phyloP scores from a whole-genome alignment of 257 asterid species.

The Striga asiatica region DNA sequence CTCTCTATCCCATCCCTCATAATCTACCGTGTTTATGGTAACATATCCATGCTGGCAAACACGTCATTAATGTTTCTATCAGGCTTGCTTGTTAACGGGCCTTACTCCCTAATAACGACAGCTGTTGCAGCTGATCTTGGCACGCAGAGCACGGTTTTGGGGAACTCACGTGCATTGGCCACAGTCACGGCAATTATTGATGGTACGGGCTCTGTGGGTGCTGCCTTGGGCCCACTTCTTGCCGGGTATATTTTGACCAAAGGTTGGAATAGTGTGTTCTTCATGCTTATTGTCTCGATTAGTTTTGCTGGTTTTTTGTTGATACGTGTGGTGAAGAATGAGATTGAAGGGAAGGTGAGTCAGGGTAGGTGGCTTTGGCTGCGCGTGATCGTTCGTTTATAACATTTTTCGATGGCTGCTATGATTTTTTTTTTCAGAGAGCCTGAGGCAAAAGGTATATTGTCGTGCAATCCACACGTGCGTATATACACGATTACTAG shows the following conservation, averaged over 20 bases:
- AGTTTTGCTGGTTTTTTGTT: constrained; percentile 40
- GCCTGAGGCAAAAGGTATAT: no score
- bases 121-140: constrained; percentile 98
- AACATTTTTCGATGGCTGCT: constrained; percentile 2
- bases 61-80: constrained; percentile 47
- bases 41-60: constrained; percentile 58
- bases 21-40: constrained; percentile 60
- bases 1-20: constrained; percentile 72
- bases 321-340: constrained; percentile 51
- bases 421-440: no score
- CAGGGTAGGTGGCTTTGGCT: constrained; percentile 78
- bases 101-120: constrained; percentile 81
- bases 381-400: constrained; percentile 16
- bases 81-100: constrained; percentile 83
- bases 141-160: constrained; percentile 46
- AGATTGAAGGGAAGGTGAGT: constrained; percentile 44
- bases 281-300: constrained; percentile 60
- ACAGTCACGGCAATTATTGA: constrained; percentile 91
- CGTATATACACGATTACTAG: no score
- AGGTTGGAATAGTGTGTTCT: constrained; percentile 90
- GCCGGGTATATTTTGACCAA: constrained; percentile 87
- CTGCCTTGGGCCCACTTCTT: constrained; percentile 85
- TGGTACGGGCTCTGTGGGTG: constrained; percentile 95
- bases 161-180: constrained; percentile 78
- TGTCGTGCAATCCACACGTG: no score